Evolutionary conservation across 768 basidiomycete species (phyloP).

Genomic region (Tephrocybe sp.): DNA sequence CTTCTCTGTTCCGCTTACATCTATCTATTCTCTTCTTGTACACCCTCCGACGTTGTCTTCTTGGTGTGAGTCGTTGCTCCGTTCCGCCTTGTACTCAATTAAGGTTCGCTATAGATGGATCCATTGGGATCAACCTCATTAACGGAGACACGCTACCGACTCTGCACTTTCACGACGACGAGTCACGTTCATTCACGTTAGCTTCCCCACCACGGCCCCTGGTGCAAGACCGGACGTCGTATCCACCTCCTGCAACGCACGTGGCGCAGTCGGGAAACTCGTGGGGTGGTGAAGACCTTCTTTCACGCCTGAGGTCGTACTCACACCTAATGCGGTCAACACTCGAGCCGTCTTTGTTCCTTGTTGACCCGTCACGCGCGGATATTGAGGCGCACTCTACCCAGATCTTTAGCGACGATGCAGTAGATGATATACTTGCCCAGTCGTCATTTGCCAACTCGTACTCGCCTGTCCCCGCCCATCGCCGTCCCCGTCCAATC

Average conservation of each 20-base stretch:
- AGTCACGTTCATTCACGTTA: conserved; percentile 76
- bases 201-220: conserved; percentile 39
- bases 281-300: conserved; percentile 89
- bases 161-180: conserved; percentile 96
- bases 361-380: conserved; percentile 90
- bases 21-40: conserved; percentile 87
- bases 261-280: conserved; percentile 46
- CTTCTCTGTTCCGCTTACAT: conserved; percentile 90
- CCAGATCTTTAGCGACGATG: conserved; percentile 81
- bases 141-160: conserved; percentile 85
- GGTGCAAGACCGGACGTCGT: conserved; percentile 46
- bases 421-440: conserved; percentile 83
- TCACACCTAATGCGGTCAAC: conserved; percentile 83
- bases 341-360: conserved; percentile 81
- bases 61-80: conserved; percentile 55
- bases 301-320: conserved; percentile 74
- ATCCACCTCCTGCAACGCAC: conserved; percentile 61
- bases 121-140: conserved; percentile 85
- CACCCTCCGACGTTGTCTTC: conserved; percentile 82
- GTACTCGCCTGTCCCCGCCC: conserved; percentile 81
- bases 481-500: conserved; percentile 72
- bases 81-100: conserved; percentile 12
- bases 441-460: conserved; percentile 77
- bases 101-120: conserved; percentile 60
- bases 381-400: conserved; percentile 91